phyloP scores from a whole-genome alignment of 169 alveolate genomes.

The Cryptosporidium muris region DNA sequence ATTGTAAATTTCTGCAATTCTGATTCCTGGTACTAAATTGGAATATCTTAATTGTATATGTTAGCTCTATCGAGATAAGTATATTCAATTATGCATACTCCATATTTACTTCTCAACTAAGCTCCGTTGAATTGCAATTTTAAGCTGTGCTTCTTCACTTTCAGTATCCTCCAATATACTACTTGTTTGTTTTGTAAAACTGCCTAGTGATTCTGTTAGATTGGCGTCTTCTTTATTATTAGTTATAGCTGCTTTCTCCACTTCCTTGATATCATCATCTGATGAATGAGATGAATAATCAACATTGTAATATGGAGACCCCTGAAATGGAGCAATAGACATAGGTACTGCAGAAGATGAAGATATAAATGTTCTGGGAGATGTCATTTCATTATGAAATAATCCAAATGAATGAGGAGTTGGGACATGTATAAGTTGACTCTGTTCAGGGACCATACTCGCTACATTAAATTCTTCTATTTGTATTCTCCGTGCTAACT shows the following conservation, averaged over 20 bases:
- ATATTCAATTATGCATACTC: no score
- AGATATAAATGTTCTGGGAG: neutral
- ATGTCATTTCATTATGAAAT: conserved; percentile 1
- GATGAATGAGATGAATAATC: neutral
- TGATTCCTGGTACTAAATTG: no score
- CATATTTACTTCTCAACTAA: no score
- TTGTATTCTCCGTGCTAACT: conserved; percentile 65
- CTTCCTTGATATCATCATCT: conserved; percentile 34
- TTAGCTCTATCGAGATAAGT: no score
- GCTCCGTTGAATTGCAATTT: neutral
- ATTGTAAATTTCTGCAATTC: neutral
- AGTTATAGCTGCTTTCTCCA: no score
- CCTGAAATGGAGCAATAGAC: conserved; percentile 34
- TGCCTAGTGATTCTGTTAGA: no score
- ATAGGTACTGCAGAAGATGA: neutral
- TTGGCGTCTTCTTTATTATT: no score
- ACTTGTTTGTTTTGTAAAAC: neutral
- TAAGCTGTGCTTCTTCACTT: neutral
- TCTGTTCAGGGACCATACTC: neutral
- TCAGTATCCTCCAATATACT: neutral
- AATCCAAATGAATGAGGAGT: neutral
- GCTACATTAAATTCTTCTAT: conserved; percentile 25
- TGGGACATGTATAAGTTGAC: neutral
- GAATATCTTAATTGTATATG: no score
- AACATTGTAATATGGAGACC: conserved; percentile 29